Evolutionary conservation across 2,329 filamentous ascomycete species (phyloP), one percentile per base, ranked within the genome.

Genomic region (Ophiosphaerella herpotricha): DNA sequence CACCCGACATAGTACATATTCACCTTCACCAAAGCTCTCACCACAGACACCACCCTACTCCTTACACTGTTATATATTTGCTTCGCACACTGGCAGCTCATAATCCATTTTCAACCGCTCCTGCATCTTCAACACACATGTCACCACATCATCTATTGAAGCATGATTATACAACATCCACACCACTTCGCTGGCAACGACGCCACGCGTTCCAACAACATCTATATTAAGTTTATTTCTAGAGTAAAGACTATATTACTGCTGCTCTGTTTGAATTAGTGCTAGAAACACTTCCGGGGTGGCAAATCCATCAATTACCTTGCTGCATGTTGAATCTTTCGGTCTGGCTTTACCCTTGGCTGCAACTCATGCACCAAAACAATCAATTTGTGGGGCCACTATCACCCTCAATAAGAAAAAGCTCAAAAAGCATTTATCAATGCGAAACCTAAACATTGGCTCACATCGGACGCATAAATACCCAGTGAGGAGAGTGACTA

Each of bases 111-210:
- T 38, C 8, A 12, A 21, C 21, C 37, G 13, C 44, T n/a, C 9
- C 43, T 8, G 16, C 33, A 29, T 37, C 37, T 40, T 31, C 42
- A n/a, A 16, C 32, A 11, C 11, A 29, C 26, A 11, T 11, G 11
- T 7, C 11, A 11, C 11, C 26, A 29, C 7, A 8, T 4, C 26
- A 11, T 29, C 2, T 11, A 4, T 29, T 29, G 26, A 29, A 7
- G 26, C 6, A 42, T 23, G 6, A 48, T 51, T 48, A 35, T 48
- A 32, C 39, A 18, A 31, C 48, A 32, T 33, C 44, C 45, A 39
- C 49, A 53, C 52, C 47, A 51, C 34, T 40, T 38, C 26, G 46
- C 43, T 4, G 46, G 46, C 43, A 43, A 44, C 23, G 18, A 46
- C 7, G 40, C 41, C 26, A 46, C 52, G 26, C 40, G 39, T 18